Percentiles rank a stretch among this genome's conserved stretches.
Evolutionary conservation across 441 rosid genomes (phyloP).

Genomic region (Gossypium gossypioides): DNA sequence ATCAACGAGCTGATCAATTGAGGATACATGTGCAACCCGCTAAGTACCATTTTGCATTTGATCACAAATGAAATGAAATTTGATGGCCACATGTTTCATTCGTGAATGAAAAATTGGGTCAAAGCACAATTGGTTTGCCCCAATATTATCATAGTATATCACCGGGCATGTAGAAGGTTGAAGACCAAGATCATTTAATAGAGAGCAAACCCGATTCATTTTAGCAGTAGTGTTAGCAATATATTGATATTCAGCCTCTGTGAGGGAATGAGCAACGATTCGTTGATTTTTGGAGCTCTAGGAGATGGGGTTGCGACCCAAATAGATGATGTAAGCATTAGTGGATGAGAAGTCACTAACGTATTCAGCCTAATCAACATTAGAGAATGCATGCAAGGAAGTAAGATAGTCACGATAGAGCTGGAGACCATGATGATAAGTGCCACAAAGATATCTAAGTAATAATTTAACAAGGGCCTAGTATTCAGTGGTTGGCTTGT

Average conservation of each 20-base stretch:
- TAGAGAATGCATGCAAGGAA: neutral
- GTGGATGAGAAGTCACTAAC: neutral
- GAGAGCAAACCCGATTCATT: too few relatives aligned
- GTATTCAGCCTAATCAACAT: neutral
- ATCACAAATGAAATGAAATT: neutral
- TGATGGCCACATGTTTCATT: neutral
- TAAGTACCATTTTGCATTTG: neutral
- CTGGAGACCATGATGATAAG: neutral
- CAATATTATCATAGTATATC: neutral
- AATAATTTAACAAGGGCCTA: neutral
- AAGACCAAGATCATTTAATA: too few relatives aligned
- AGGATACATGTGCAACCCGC: neutral
- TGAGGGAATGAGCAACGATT: neutral
- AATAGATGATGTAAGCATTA: neutral
- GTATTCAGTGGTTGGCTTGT: neutral
- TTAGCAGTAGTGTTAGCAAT: neutral
- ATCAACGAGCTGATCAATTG: too few relatives aligned
- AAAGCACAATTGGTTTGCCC: neutral
- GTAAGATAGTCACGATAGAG: neutral
- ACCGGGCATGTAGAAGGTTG: neutral
- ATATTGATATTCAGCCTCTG: neutral
- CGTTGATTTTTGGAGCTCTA: neutral
- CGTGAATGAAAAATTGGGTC: neutral
- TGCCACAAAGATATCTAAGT: neutral
- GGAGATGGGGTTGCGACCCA: neutral